A percentile compares a stretch with the other conserved stretches of the same genome.
Conservation (phyloP, 768 basidiomycete genomes). For the Mycena pura region DNA sequence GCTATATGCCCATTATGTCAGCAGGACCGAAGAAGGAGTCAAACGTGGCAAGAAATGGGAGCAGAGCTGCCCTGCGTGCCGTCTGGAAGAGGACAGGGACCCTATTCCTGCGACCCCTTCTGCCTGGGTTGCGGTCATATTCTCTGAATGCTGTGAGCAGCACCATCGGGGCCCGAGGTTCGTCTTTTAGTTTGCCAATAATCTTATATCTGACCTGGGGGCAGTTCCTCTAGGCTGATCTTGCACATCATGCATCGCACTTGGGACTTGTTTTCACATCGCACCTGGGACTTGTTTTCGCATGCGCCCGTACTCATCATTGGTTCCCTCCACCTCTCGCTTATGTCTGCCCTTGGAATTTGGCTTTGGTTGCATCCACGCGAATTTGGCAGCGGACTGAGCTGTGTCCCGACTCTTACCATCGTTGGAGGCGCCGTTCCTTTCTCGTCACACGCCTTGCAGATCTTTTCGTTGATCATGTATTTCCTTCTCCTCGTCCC, state of each 20-base stretch:
- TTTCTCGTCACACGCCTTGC: conserved; percentile 16
- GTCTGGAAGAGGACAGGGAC: background rate
- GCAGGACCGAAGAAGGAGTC: background rate
- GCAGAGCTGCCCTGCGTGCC: background rate
- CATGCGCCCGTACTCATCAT: conserved; percentile 15
- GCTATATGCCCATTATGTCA: background rate
- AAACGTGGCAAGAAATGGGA: background rate
- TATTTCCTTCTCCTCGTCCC: conserved; percentile 30
- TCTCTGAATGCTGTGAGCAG: background rate
- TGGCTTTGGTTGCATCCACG: conserved; percentile 28
- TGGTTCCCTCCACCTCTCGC: conserved; percentile 28
- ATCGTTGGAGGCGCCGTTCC: conserved; percentile 1
- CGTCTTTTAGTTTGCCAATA: background rate
- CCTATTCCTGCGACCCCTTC: background rate
- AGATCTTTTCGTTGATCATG: conserved; percentile 24
- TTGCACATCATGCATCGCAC: background rate
- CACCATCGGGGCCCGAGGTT: background rate
- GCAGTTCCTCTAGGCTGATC: background rate
- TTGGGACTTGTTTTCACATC: background rate
- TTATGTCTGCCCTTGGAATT: conserved; percentile 29
- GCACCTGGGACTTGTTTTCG: background rate
- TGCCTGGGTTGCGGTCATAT: background rate
- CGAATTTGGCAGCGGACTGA: conserved; percentile 11
- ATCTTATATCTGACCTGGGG: background rate
- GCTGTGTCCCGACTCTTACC: background rate